Percentiles rank a stretch among this genome's conserved stretches.
phyloP scores from a whole-genome alignment of 2,329 filamentous ascomycete species.

The Verticillium klebahnii region DNA sequence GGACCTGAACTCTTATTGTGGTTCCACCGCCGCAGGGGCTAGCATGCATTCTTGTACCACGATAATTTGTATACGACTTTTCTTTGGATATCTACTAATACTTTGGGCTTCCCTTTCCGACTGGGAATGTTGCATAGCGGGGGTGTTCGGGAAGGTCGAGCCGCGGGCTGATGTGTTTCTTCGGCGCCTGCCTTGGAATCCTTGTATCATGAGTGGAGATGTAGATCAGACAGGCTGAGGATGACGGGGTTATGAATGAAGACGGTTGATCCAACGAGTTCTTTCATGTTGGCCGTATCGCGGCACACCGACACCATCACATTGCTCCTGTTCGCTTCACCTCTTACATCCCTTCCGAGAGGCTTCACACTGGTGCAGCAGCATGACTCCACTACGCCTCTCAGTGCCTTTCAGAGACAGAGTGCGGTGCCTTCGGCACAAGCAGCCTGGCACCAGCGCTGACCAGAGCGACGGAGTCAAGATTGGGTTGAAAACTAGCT shows the following conservation, averaged over 20 bases:
- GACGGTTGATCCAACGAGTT: neutral
- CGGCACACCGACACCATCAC: no score
- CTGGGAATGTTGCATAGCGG: neutral
- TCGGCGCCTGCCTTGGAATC: neutral
- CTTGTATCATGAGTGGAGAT: neutral
- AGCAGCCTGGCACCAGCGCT: neutral
- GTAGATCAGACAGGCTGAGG: neutral
- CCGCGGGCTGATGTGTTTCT: neutral
- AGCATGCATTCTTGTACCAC: neutral
- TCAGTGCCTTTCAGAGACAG: no score
- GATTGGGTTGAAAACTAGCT: neutral
- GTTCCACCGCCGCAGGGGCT: neutral
- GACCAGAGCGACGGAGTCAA: neutral
- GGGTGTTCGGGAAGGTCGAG: neutral
- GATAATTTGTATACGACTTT: neutral
- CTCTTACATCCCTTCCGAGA: no score
- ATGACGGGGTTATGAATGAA: neutral
- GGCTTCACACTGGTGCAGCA: no score
- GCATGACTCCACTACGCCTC: no score
- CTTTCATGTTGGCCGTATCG: neutral
- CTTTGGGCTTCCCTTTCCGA: neutral
- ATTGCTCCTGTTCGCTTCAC: no score
- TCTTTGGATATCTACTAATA: neutral
- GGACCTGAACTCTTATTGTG: neutral
- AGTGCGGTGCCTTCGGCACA: no score